Conservation (phyloP, 345 rosid species). For the Aurinia saxatilis region DNA sequence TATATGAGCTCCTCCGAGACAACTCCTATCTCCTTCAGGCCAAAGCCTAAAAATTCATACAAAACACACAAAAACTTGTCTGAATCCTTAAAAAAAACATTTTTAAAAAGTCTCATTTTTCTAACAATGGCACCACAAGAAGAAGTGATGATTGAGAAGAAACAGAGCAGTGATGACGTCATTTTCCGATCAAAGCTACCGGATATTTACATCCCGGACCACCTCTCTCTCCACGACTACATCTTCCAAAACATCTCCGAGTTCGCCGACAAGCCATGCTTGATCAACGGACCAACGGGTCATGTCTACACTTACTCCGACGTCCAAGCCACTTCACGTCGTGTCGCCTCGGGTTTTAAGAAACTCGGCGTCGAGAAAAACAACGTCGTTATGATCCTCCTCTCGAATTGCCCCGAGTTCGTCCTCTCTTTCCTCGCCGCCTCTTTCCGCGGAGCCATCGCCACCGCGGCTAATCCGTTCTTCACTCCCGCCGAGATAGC, state of each 20-base stretch:
- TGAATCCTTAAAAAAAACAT: not conserved
- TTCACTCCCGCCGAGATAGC: constrained; percentile 65
- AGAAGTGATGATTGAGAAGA: constrained; percentile 1
- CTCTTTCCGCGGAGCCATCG: constrained; percentile 54
- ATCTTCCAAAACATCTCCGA: constrained; percentile 67
- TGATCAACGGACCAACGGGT: constrained; percentile 73
- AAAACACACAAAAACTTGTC: not conserved
- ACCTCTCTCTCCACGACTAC: constrained; percentile 65
- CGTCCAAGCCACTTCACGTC: constrained; percentile 60
- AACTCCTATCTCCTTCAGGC: constrained; percentile 23
- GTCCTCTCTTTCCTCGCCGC: constrained; percentile 74
- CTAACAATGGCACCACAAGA: constrained; percentile 16
- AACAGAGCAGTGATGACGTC: constrained; percentile 29
- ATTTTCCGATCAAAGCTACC: constrained; percentile 78
- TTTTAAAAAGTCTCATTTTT: not conserved
- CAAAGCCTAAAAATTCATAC: constrained; percentile 17
- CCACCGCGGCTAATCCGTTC: constrained; percentile 81
- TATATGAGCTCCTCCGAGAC: constrained; percentile 26
- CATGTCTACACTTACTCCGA: constrained; percentile 50
- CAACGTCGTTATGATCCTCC: constrained; percentile 71
- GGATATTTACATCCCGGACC: constrained; percentile 63
- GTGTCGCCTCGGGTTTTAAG: constrained; percentile 47
- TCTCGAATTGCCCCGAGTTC: constrained; percentile 65
- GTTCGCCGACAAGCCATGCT: constrained; percentile 46
- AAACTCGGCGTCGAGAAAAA: constrained; percentile 48